Percentiles rank a stretch among this genome's conserved stretches.
Conservation (phyloP, 352 stramenopile species). For the Phytophthora sp. region DNA sequence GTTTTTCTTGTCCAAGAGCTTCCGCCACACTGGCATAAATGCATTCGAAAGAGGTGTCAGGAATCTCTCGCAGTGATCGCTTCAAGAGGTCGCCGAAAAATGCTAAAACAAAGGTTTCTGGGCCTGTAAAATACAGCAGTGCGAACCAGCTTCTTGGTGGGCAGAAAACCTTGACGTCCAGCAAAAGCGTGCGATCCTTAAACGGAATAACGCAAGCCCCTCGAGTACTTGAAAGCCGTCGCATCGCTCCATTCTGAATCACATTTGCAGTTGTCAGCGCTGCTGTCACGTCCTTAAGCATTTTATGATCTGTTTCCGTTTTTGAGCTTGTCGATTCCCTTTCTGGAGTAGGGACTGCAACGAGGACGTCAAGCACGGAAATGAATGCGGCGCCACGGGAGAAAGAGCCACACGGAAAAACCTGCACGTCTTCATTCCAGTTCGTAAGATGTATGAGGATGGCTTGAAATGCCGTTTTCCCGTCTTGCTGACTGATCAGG, state of each 20-base stretch:
- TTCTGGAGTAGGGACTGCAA: slow-evolving; percentile 36
- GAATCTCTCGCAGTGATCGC: slow-evolving; percentile 50
- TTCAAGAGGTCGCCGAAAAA: slow-evolving; percentile 58
- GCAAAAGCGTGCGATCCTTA: slow-evolving; percentile 55
- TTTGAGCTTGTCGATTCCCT: neutral
- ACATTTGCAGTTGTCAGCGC: slow-evolving; percentile 46
- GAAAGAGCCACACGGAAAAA: slow-evolving; percentile 79
- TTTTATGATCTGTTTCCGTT: slow-evolving; percentile 2
- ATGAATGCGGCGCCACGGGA: slow-evolving; percentile 69
- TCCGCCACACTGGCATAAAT: slow-evolving; percentile 48
- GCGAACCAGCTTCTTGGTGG: slow-evolving; percentile 71
- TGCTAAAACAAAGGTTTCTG: slow-evolving; percentile 52
- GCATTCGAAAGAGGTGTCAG: slow-evolving; percentile 61
- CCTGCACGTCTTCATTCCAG: slow-evolving; percentile 51
- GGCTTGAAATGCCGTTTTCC: slow-evolving; percentile 68
- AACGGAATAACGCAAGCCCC: slow-evolving; percentile 65
- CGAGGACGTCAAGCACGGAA: slow-evolving; percentile 77
- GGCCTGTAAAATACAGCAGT: slow-evolving; percentile 79
- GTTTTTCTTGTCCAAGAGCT: slow-evolving; percentile 35
- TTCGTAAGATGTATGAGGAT: slow-evolving; percentile 68
- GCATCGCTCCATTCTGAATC: slow-evolving; percentile 32
- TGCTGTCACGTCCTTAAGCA: slow-evolving; percentile 45
- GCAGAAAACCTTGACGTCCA: slow-evolving; percentile 76
- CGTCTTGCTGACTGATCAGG: slow-evolving; percentile 61
- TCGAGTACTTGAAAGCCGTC: slow-evolving; percentile 45